phyloP scores from a whole-genome alignment of 2,329 filamentous ascomycete species.

The Cercospora berteroae region DNA sequence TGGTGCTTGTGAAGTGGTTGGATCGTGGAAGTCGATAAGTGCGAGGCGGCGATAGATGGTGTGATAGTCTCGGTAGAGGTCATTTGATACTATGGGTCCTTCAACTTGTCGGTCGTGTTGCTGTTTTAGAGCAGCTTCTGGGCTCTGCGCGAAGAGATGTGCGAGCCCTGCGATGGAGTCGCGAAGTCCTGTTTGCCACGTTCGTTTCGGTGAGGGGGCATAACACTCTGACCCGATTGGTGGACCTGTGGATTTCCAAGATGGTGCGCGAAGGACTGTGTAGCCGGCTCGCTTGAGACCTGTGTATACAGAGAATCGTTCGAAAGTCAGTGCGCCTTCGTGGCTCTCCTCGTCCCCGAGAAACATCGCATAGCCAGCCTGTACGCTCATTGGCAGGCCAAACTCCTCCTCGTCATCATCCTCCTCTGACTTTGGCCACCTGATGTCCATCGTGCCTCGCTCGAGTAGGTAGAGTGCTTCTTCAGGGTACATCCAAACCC shows the following conservation, averaged over 20 bases:
- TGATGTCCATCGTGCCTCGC: conserved; percentile 79
- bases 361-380: conserved; percentile 84
- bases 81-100: conserved; percentile 51
- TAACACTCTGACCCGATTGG: conserved; percentile 27
- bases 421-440: conserved; percentile 61
- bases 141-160: conserved; percentile 16
- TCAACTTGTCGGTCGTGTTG: conserved; percentile 32
- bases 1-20: conserved; percentile 37
- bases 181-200: conserved; percentile 40
- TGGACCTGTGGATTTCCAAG: conserved; percentile 33
- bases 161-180: conserved; percentile 18
- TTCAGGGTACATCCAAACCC: conserved; percentile 81
- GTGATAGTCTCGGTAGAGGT: conserved; percentile 55
- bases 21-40: conserved; percentile 70
- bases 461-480: conserved; percentile 89
- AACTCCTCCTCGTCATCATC: conserved; percentile 52
- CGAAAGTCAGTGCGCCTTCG: conserved; percentile 57
- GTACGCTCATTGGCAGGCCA: conserved; percentile 81
- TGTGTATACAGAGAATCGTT: conserved; percentile 84
- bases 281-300: conserved; percentile 82
- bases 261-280: conserved; percentile 69
- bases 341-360: conserved; percentile 65
- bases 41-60: conserved; percentile 75
- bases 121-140: background rate
- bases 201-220: conserved; percentile 24